Percentiles rank a stretch among this genome's conserved stretches.
These are phyloP conservation scores for Brassica carinata DNA, from an alignment of 345 rosid genomes.

Conservation along the genomic window DNA sequence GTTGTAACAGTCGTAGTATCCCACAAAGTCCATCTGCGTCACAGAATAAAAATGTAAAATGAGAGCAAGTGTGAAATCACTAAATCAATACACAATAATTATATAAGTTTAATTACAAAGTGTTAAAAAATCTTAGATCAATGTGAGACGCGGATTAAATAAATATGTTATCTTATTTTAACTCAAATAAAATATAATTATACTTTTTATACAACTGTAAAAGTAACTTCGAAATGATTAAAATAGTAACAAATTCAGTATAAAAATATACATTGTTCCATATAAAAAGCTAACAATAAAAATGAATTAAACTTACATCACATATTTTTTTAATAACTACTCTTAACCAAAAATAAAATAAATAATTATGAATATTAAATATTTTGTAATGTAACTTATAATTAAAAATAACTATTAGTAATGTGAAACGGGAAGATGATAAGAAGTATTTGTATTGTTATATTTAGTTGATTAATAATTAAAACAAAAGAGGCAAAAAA, in stretches of 20 bases:
- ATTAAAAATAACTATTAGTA: neutral
- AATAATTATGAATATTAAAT: neutral
- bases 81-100: neutral
- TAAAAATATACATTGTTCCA: neutral
- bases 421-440: neutral
- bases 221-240: neutral
- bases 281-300: too few relatives aligned
- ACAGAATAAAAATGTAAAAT: neutral
- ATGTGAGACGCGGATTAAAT: neutral
- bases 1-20: conserved; percentile 48
- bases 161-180: neutral
- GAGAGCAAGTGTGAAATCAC: neutral
- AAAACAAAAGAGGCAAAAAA: neutral
- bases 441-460: neutral
- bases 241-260: neutral
- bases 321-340: neutral
- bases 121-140: neutral
- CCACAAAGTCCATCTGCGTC: conserved; percentile 52
- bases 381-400: too few relatives aligned
- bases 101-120: too few relatives aligned
- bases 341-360: neutral
- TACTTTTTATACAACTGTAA: neutral
- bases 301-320: neutral
- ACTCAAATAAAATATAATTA: neutral
- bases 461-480: neutral